These are phyloP conservation scores for Heliamphora exappendiculata DNA, from an alignment of 148 eudicot species.

Conservation along the genomic window DNA sequence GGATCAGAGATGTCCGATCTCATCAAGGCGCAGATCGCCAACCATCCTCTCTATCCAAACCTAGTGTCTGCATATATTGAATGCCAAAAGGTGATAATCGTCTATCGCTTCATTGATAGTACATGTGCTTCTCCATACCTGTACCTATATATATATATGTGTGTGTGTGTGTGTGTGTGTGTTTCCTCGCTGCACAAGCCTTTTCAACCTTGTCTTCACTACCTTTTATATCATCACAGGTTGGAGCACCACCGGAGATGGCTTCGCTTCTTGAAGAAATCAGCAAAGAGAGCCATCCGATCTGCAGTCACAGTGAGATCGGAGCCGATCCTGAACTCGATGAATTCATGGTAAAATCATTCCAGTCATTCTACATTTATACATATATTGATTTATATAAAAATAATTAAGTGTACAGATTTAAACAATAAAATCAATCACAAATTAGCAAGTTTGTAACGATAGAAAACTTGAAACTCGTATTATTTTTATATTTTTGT, in stretches of 20 bases:
- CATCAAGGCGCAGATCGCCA: conserved; percentile 38
- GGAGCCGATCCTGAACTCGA: conserved; percentile 25
- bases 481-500: no score
- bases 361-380: not conserved
- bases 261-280: conserved; percentile 14
- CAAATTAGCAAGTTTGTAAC: no score
- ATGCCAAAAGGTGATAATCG: conserved; percentile 31
- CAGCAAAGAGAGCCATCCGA: conserved; percentile 6
- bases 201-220: not conserved
- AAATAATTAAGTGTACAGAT: no score
- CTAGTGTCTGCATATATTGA: conserved; percentile 32
- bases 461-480: no score
- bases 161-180: not conserved
- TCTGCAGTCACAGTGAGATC: not conserved
- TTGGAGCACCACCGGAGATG: conserved; percentile 24
- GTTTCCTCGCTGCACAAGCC: not conserved
- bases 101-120: not conserved
- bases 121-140: not conserved
- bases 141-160: not conserved
- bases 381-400: not conserved
- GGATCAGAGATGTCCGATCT: conserved; percentile 30
- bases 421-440: no score
- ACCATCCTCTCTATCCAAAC: conserved; percentile 43
- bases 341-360: conserved; percentile 18
- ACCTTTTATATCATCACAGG: not conserved